A percentile compares a stretch with the other conserved stretches of the same genome.
Conservation (phyloP, 2,329 filamentous ascomycete species). For the Chalaropsis ovoidea region DNA sequence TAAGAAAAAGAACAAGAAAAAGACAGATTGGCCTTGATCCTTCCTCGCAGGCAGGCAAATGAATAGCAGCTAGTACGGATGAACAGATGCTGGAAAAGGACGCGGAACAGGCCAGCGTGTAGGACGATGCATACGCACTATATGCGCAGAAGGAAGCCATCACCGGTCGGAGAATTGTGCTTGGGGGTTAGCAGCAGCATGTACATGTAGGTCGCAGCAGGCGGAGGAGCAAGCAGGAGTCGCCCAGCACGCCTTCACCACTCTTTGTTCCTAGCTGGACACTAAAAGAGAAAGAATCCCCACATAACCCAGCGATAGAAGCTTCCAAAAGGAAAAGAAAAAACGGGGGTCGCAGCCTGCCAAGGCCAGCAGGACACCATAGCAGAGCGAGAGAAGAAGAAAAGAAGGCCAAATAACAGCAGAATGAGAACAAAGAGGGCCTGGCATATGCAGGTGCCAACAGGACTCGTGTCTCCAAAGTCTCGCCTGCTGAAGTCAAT, state of each 20-base stretch:
- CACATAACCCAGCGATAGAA: not conserved
- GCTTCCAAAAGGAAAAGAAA: not conserved
- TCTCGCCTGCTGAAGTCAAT: not conserved
- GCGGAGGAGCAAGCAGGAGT: not conserved
- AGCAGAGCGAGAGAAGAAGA: not conserved
- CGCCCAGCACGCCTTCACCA: not conserved
- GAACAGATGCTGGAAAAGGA: not conserved
- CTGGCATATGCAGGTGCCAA: slow-evolving; percentile 10
- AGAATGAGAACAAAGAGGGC: not conserved
- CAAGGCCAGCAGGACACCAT: slow-evolving; percentile 2
- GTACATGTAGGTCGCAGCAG: not conserved
- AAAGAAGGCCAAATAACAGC: not conserved
- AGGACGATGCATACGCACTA: not conserved
- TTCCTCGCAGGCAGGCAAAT: not conserved
- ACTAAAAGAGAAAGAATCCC: not conserved
- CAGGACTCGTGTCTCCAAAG: not conserved
- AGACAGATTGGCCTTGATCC: not conserved
- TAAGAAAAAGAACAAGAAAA: not conserved
- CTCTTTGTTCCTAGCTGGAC: slow-evolving; percentile 6
- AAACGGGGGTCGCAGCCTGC: not conserved
- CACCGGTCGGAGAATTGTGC: not conserved
- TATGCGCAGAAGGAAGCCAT: not conserved
- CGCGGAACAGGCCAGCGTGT: not conserved
- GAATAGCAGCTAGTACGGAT: slow-evolving; percentile 2
- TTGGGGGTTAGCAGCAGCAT: not conserved